Base-by-base conservation (phyloP, 495 filamentous ascomycete genomes). In the Lasiosphaeria miniovina region DNA sequence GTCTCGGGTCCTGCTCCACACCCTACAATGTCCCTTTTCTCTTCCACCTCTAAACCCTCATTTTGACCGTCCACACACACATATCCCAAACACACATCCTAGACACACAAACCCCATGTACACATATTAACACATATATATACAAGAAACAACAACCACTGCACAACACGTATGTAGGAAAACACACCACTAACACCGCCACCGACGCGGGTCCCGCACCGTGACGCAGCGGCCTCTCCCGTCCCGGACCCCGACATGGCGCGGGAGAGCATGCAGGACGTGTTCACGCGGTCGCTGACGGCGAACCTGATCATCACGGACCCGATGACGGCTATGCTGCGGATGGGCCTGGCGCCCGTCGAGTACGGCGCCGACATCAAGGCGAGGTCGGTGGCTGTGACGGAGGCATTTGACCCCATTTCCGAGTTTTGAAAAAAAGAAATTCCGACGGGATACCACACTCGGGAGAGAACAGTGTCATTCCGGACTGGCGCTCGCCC, bases 311-410 rank as follows among this genome's bases (percentile, higher is more conserved):
- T 65, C 36, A 6, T 65, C 7, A 45, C 38, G 12, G n/a, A 32
- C 4, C 49, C 34, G 12, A 32, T 52, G 31, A n/a, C 10, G 6
- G 15, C 14, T 1, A 54, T 52, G 56, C 46, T 63, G 53, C 46
- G 57, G 55, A 65, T 63, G 60, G 60, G 63, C 4, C 49, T 60
- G 49, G 55, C 54, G 57, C 66, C 63, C 34, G 55, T 71, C 36
- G 68, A 60, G 32, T 73, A 68, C 57, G 68, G 68, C 52, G 63
- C 65, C 33, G 63, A 68, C 35, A 60, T 70, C 53, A 60, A 67
- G 55, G 63, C 55, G 11, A 66, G 68, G 48, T 58, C 60, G 33
- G 51, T 58, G 15, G 60, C 60, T 4, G 49, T 54, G 5, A 35
- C 35, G 38, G 55, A 49, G 7, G 59, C 49, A 6, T 14, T 41